phyloP scores from a whole-genome alignment of 1,284 basidiomycete genomes.

The Coniferiporia weirii region DNA sequence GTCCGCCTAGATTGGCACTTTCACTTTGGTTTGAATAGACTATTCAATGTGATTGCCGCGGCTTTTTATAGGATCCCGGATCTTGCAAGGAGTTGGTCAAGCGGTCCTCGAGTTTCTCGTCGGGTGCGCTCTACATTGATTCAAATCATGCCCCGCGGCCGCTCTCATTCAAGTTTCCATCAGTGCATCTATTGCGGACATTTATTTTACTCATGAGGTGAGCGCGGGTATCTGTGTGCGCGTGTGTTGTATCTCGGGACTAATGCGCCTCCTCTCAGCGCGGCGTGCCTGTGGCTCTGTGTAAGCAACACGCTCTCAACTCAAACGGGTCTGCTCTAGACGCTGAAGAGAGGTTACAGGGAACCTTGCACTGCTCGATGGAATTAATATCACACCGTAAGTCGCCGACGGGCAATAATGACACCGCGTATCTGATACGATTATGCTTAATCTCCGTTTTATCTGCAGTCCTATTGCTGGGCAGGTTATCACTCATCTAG shows the following conservation, averaged over 20 bases:
- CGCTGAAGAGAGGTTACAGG: conserved; percentile 9
- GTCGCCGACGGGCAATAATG: background rate
- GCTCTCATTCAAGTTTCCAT: background rate
- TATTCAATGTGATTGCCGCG: background rate
- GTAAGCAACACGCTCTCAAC: conserved; percentile 5
- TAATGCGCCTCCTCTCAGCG: conserved; percentile 7
- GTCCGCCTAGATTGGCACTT: background rate
- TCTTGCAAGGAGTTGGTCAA: conserved; percentile 31
- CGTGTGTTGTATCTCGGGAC: background rate
- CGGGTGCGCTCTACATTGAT: conserved; percentile 5
- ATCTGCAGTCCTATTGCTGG: conserved; percentile 20
- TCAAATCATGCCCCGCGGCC: background rate
- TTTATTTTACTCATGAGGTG: conserved; percentile 23
- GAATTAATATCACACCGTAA: conserved; percentile 23
- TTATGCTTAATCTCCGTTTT: too few relatives aligned
- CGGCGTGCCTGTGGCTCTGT: conserved; percentile 19
- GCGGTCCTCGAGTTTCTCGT: conserved; percentile 30
- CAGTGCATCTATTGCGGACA: conserved; percentile 21
- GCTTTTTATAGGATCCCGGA: conserved; percentile 18
- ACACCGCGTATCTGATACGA: too few relatives aligned
- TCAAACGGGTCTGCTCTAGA: background rate
- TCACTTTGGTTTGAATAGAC: background rate
- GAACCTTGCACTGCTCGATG: conserved; percentile 23
- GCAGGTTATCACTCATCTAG: conserved; percentile 20
- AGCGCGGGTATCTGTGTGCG: conserved; percentile 1